Percentiles rank a stretch among this genome's conserved stretches.
Evolutionary conservation across 441 rosid species (phyloP).

Genomic region (Populus hybrid): DNA sequence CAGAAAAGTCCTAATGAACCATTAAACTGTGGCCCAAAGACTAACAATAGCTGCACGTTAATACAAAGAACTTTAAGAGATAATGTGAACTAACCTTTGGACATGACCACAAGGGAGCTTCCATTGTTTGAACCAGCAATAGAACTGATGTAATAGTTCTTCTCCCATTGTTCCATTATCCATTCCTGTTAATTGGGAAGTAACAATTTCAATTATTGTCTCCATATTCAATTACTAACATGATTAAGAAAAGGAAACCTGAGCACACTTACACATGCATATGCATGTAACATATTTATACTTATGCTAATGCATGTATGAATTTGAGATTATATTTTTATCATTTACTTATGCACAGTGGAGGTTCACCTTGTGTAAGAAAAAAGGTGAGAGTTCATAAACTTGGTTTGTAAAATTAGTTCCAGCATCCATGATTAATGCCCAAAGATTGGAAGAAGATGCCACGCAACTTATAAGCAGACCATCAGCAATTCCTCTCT

Average conservation of each 20-base stretch:
- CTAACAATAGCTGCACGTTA: background rate
- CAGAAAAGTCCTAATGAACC: background rate
- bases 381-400: slow-evolving; percentile 75
- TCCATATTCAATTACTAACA: background rate
- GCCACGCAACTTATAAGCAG: slow-evolving; percentile 93
- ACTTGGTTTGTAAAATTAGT: slow-evolving; percentile 89
- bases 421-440: slow-evolving; percentile 98
- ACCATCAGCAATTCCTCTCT: slow-evolving; percentile 93
- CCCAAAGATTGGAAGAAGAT: slow-evolving; percentile 96
- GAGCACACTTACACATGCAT: background rate
- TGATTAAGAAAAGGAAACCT: slow-evolving; percentile 9
- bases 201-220: background rate
- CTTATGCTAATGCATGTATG: background rate
- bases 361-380: slow-evolving; percentile 76
- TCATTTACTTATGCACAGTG: background rate
- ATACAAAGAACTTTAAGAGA: background rate
- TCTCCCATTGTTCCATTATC: slow-evolving; percentile 99
- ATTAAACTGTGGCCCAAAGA: background rate
- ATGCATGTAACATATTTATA: background rate
- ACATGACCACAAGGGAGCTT: slow-evolving; percentile 98
- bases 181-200: slow-evolving; percentile 61
- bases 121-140: slow-evolving; percentile 93
- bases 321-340: background rate
- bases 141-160: slow-evolving; percentile 89
- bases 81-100: slow-evolving; percentile 68